Evolutionary conservation across 495 filamentous ascomycete genomes (phyloP).

Genomic region (Penicillium paradoxum): DNA sequence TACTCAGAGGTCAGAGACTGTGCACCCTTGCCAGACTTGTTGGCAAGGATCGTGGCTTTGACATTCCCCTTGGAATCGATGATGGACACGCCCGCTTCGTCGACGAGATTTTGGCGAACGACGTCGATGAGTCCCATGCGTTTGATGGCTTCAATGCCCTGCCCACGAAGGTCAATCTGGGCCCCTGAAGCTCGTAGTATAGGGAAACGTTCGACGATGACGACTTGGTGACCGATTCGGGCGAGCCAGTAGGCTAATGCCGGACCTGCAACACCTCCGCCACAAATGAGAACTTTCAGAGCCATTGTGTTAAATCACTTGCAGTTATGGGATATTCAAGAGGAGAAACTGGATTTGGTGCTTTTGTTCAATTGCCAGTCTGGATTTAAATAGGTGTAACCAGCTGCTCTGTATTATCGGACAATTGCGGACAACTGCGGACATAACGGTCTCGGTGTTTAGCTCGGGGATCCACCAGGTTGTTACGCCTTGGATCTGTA

Average conservation of each 20-base stretch:
- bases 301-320: constrained; percentile 7
- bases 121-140: constrained; percentile 38
- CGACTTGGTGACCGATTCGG: constrained; percentile 27
- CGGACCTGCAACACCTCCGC: constrained; percentile 32
- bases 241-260: constrained; percentile 38
- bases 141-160: constrained; percentile 32
- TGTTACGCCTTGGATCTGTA: too few species aligned
- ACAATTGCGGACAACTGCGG: background rate
- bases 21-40: constrained; percentile 30
- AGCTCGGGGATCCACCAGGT: background rate
- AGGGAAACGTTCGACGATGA: constrained; percentile 40
- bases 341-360: background rate
- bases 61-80: constrained; percentile 27
- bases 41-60: constrained; percentile 25
- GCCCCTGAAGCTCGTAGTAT: constrained; percentile 29
- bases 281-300: constrained; percentile 40
- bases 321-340: background rate
- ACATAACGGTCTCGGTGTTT: background rate
- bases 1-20: constrained; percentile 37
- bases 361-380: background rate
- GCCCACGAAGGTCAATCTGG: constrained; percentile 39
- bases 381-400: background rate
- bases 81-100: constrained; percentile 33
- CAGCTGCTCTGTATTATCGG: background rate
- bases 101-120: constrained; percentile 25